Conservation (phyloP, 164 flowering plant species). For the Berberis vulgaris region DNA sequence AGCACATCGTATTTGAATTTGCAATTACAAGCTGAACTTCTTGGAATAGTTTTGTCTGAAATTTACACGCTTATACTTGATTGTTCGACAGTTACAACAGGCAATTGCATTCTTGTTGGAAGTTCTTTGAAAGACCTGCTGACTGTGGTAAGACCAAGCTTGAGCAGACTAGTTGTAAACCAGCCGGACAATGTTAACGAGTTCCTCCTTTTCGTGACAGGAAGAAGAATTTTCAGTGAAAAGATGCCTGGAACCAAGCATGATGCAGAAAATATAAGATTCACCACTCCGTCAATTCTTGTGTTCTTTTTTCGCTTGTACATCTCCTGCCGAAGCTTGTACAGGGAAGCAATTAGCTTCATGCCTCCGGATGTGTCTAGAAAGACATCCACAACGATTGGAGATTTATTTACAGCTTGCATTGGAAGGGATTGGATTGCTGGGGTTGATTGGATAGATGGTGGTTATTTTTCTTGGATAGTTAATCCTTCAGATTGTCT, state of each 20-base stretch:
- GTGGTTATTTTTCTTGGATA: slow-evolving; percentile 77
- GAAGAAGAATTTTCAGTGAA: slow-evolving; percentile 12
- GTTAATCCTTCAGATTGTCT: slow-evolving; percentile 51
- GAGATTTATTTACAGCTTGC: slow-evolving; percentile 42
- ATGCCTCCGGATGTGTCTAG: slow-evolving; percentile 57
- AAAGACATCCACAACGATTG: slow-evolving; percentile 48
- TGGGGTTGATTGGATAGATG: slow-evolving; percentile 30
- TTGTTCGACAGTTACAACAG: slow-evolving; percentile 47
- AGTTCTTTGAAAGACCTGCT: slow-evolving; percentile 47
- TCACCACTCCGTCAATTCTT: slow-evolving; percentile 34
- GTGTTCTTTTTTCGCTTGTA: slow-evolving; percentile 64
- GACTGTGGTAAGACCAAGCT: slow-evolving; percentile 30
- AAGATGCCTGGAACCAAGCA: slow-evolving; percentile 8
- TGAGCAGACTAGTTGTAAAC: slow-evolving; percentile 34
- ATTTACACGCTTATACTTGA: slow-evolving; percentile 54
- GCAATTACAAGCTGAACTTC: slow-evolving; percentile 39
- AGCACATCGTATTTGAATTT: slow-evolving; percentile 14
- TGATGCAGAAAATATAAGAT: slow-evolving; percentile 3
- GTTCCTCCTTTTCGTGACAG: slow-evolving; percentile 31
- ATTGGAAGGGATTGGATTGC: slow-evolving; percentile 60
- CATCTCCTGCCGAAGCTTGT: slow-evolving; percentile 60
- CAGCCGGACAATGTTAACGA: slow-evolving; percentile 24
- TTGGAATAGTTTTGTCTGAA: slow-evolving; percentile 64
- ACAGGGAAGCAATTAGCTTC: slow-evolving; percentile 54
- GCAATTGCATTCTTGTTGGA: slow-evolving; percentile 59